Conservation (phyloP, 225 moss, liverwort and hornwort genomes). For the Marchantia paleacea region DNA sequence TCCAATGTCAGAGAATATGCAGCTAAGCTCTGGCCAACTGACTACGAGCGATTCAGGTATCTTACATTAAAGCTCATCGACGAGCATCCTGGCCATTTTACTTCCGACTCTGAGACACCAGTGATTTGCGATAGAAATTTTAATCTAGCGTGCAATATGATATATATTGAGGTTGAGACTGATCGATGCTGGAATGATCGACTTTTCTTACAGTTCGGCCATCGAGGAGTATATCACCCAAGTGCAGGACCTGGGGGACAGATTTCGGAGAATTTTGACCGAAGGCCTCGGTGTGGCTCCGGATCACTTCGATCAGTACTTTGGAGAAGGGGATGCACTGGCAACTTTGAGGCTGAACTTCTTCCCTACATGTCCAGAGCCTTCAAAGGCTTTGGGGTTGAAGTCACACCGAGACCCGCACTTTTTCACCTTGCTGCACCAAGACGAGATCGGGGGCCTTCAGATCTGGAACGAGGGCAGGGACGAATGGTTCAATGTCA, state of each 20-base stretch:
- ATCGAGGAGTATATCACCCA: slow-evolving; percentile 7
- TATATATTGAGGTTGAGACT: too few species aligned
- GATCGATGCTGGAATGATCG: too few species aligned
- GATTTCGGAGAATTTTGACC: slow-evolving; percentile 9
- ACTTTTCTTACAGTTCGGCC: background rate
- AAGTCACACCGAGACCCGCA: slow-evolving; percentile 17
- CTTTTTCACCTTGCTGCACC: slow-evolving; percentile 20
- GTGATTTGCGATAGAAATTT: too few species aligned
- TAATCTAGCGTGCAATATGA: too few species aligned
- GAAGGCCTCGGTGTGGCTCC: slow-evolving; percentile 9
- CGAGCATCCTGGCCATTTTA: too few species aligned
- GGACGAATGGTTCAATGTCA: slow-evolving; percentile 22
- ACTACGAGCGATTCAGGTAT: slow-evolving; percentile 12
- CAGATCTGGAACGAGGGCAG: slow-evolving; percentile 19
- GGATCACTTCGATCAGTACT: slow-evolving; percentile 8
- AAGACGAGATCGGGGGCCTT: slow-evolving; percentile 12
- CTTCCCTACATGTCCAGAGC: slow-evolving; percentile 21
- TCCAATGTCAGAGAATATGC: slow-evolving; percentile 6
- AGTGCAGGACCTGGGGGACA: slow-evolving; percentile 10
- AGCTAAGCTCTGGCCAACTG: slow-evolving; percentile 13
- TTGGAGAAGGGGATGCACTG: background rate
- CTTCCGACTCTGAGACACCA: too few species aligned
- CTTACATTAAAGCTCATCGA: background rate
- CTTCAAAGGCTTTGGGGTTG: slow-evolving; percentile 13
- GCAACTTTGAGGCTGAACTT: slow-evolving; percentile 12